phyloP scores from a whole-genome alignment of 305 asterid genomes.

The Fraxinus latifolia region DNA sequence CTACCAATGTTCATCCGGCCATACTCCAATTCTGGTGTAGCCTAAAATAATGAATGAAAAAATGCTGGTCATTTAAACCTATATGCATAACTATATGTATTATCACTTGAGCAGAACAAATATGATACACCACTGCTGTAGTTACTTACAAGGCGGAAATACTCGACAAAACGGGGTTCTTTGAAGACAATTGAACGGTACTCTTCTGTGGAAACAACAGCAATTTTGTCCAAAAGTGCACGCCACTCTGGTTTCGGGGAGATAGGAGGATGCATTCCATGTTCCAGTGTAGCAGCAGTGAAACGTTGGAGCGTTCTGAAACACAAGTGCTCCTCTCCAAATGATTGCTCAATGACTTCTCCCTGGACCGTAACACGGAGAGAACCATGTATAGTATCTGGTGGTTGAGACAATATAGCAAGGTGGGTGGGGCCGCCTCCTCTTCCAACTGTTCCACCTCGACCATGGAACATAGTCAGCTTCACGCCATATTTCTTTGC shows the following conservation, averaged over 20 bases:
- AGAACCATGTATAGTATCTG: conserved; percentile 66
- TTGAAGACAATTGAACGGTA: conserved; percentile 69
- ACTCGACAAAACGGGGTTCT: conserved; percentile 80
- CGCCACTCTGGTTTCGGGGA: conserved; percentile 82
- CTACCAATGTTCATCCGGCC: conserved; percentile 88
- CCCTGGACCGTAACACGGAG: conserved; percentile 84
- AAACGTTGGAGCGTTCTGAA: conserved; percentile 76
- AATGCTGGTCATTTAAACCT: neutral
- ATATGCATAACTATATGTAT: neutral
- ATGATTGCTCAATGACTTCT: conserved; percentile 79
- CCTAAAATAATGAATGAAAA: conserved; percentile 35
- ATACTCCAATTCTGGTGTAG: conserved; percentile 78
- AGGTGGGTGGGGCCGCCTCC: conserved; percentile 88
- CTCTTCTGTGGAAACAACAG: conserved; percentile 61
- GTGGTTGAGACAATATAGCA: conserved; percentile 78
- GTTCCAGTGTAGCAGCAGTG: conserved; percentile 80
- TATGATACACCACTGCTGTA: conserved; percentile 1
- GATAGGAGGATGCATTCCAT: conserved; percentile 77
- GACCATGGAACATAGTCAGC: conserved; percentile 77
- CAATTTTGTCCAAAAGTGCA: conserved; percentile 65
- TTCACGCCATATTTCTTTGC: conserved; percentile 61
- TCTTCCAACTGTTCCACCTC: conserved; percentile 85
- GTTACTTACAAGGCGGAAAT: conserved; percentile 70
- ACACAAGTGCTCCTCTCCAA: conserved; percentile 79
- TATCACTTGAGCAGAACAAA: neutral